Evolutionary conservation across 495 filamentous ascomycete species (phyloP).

Genomic region (Talaromyces liani): DNA sequence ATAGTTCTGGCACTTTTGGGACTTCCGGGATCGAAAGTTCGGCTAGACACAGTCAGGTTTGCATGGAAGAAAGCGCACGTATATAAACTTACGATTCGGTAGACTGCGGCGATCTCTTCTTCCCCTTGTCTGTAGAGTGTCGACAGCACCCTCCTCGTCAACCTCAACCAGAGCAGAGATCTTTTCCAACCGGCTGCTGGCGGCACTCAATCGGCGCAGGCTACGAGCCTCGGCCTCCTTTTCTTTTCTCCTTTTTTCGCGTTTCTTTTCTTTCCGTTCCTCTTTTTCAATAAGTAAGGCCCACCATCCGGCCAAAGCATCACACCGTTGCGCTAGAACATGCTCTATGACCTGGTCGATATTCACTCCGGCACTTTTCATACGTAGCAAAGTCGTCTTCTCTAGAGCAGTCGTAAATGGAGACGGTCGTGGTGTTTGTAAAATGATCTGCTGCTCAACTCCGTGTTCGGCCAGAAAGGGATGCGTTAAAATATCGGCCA

Average conservation of each 20-base stretch:
- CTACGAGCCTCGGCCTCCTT: slow-evolving; percentile 73
- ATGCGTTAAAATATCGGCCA: slow-evolving; percentile 84
- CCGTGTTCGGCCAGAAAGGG: slow-evolving; percentile 86
- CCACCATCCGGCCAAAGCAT: slow-evolving; percentile 93
- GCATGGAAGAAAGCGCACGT: not conserved
- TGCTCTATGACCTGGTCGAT: slow-evolving; percentile 92
- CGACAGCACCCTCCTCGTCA: slow-evolving; percentile 55
- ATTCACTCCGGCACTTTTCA: slow-evolving; percentile 92
- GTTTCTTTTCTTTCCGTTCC: slow-evolving; percentile 75
- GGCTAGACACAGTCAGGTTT: slow-evolving; percentile 14
- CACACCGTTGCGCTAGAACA: slow-evolving; percentile 82
- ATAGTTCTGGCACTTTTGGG: slow-evolving; percentile 60
- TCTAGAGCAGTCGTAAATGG: slow-evolving; percentile 85
- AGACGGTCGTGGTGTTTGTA: slow-evolving; percentile 74
- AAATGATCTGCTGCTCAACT: slow-evolving; percentile 79
- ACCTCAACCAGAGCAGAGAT: slow-evolving; percentile 68
- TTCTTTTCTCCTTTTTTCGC: slow-evolving; percentile 81
- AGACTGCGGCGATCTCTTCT: slow-evolving; percentile 51
- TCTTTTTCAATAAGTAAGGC: slow-evolving; percentile 92
- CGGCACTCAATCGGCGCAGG: slow-evolving; percentile 73
- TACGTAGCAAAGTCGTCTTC: slow-evolving; percentile 83
- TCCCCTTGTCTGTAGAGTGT: slow-evolving; percentile 34
- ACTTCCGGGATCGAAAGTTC: slow-evolving; percentile 55
- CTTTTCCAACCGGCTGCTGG: slow-evolving; percentile 74
- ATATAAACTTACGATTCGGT: slow-evolving; percentile 22